Percentiles rank a stretch among this genome's conserved stretches.
These are phyloP conservation scores for Candida easanensis DNA, from an alignment of 805 yeast species.

Conservation along the genomic window DNA sequence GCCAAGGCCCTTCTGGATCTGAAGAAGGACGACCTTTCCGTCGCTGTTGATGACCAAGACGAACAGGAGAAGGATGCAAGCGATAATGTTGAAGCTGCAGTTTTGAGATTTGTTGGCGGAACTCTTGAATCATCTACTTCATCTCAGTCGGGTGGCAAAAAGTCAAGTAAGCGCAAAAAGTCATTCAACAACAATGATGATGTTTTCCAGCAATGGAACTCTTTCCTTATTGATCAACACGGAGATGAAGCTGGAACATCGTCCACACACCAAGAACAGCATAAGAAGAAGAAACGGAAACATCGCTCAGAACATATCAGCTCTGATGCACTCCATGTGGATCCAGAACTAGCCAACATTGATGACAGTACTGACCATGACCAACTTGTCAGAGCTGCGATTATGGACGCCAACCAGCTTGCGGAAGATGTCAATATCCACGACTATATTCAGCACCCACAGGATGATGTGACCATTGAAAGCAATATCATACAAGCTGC, in stretches of 20 bases:
- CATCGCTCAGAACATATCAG: conserved; percentile 4
- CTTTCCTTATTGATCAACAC: conserved; percentile 26
- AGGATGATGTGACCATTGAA: conserved; percentile 20
- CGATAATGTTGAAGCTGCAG: conserved; percentile 74
- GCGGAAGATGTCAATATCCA: conserved; percentile 42
- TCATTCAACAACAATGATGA: conserved; percentile 21
- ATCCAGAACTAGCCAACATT: conserved; percentile 54
- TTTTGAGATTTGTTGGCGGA: conserved; percentile 68
- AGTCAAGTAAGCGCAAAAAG: conserved; percentile 19
- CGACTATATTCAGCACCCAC: conserved; percentile 28
- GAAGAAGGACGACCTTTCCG: conserved; percentile 16
- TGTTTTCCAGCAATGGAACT: conserved; percentile 30
- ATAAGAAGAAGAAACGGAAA: conserved; percentile 12
- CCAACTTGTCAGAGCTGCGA: conserved; percentile 66
- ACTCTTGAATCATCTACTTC: conserved; percentile 35
- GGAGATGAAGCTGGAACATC: conserved; percentile 13
- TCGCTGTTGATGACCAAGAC: conserved; percentile 3
- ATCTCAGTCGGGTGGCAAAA: not conserved
- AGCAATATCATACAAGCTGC: conserved; percentile 28
- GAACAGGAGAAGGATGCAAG: conserved; percentile 25
- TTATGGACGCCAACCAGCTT: conserved; percentile 63
- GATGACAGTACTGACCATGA: conserved; percentile 53
- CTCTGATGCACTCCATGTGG: conserved; percentile 35
- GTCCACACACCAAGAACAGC: not conserved
- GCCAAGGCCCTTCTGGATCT: conserved; percentile 25